A percentile compares a stretch with the other conserved stretches of the same genome.
Evolutionary conservation across 2,329 filamentous ascomycete genomes (phyloP).

Genomic region (Emydomyces testavorans): DNA sequence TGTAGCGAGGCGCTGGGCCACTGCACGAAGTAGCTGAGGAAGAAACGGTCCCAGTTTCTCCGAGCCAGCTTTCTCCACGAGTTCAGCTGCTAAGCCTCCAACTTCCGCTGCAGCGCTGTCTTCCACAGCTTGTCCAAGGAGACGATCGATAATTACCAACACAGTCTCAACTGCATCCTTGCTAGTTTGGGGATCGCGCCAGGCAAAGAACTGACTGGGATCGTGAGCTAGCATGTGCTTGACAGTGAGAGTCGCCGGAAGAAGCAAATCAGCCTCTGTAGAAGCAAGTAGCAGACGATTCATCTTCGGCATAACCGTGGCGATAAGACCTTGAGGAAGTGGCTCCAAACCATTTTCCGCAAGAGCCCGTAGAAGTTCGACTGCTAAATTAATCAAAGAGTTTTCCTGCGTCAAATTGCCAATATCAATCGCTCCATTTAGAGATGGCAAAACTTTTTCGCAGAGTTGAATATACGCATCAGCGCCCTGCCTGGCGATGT

Average conservation of each 20-base stretch:
- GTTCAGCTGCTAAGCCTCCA: constrained; percentile 80
- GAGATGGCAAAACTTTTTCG: constrained; percentile 70
- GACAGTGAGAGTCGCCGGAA: constrained; percentile 72
- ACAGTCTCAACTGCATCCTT: constrained; percentile 80
- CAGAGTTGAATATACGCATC: constrained; percentile 69
- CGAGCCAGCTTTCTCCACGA: constrained; percentile 89
- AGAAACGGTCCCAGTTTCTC: constrained; percentile 84
- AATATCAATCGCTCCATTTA: constrained; percentile 82
- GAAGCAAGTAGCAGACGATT: constrained; percentile 71
- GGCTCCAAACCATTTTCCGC: constrained; percentile 74
- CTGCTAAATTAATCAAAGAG: constrained; percentile 72
- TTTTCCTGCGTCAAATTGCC: constrained; percentile 69
- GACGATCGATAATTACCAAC: constrained; percentile 80
- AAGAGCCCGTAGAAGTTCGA: constrained; percentile 69
- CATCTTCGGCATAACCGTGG: constrained; percentile 74
- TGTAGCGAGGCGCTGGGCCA: constrained; percentile 70
- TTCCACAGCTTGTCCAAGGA: constrained; percentile 72
- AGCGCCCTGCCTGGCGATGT: constrained; percentile 51
- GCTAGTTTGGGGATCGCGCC: constrained; percentile 63
- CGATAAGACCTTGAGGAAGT: constrained; percentile 74
- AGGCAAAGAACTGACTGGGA: constrained; percentile 76
- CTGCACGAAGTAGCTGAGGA: constrained; percentile 74
- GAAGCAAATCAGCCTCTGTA: constrained; percentile 75
- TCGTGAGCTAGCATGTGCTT: constrained; percentile 87
- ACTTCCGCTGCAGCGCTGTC: constrained; percentile 95